Conservation (phyloP, 2,329 filamentous ascomycete genomes). For the Ophiobolus disseminans region DNA sequence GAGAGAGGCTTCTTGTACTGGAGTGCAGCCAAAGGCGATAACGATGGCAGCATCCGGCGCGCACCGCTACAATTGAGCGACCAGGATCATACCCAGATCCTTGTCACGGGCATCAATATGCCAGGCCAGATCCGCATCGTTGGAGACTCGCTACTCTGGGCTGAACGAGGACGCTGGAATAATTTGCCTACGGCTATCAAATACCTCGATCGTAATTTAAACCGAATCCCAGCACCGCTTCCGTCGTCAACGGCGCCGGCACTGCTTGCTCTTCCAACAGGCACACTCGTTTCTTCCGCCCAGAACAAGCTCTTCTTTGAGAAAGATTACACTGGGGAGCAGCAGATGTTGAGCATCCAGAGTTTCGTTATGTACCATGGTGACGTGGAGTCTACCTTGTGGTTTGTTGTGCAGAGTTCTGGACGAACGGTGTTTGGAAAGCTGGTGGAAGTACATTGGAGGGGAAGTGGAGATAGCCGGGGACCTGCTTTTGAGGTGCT, state of each 20-base stretch:
- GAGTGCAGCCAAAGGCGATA: conserved; percentile 8
- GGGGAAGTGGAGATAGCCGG: too few relatives aligned
- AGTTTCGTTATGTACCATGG: conserved; percentile 16
- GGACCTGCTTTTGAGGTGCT: conserved; percentile 10
- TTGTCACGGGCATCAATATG: conserved; percentile 11
- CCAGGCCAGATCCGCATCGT: conserved; percentile 17
- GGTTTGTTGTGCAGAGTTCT: conserved; percentile 14
- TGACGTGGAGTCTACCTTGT: conserved; percentile 5
- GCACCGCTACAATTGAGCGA: not conserved
- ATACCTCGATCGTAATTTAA: too few relatives aligned
- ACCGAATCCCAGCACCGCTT: not conserved
- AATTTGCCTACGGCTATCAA: conserved; percentile 11
- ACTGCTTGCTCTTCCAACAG: not conserved
- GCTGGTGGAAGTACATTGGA: conserved; percentile 17
- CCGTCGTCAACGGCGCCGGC: not conserved
- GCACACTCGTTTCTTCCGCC: conserved; percentile 11
- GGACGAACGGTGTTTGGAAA: conserved; percentile 17
- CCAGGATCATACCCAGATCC: not conserved
- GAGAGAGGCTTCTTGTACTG: conserved; percentile 20
- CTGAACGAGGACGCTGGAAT: conserved; percentile 13
- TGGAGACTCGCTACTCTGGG: conserved; percentile 8
- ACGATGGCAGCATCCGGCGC: conserved; percentile 18
- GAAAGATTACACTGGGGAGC: conserved; percentile 13
- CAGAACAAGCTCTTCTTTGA: conserved; percentile 15
- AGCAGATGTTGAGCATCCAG: conserved; percentile 12